Conservation (phyloP, 1,284 basidiomycete genomes). For the Phenoliferia sp. region DNA sequence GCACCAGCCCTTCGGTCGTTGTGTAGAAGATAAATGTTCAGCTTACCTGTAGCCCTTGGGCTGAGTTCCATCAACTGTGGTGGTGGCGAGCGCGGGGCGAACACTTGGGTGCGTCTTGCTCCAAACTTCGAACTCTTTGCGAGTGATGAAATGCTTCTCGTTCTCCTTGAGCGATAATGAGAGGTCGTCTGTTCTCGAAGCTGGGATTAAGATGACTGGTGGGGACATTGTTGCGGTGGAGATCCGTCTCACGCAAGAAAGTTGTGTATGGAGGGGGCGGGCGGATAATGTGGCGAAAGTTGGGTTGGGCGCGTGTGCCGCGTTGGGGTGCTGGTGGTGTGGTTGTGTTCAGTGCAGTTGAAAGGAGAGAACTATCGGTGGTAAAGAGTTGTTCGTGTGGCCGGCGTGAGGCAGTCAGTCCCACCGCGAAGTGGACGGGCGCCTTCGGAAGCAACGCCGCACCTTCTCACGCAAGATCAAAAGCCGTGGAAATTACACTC, state of each 20-base stretch:
- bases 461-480: too few relatives aligned
- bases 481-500: too few relatives aligned
- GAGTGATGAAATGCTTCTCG: slow-evolving; percentile 6
- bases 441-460: too few relatives aligned
- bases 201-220: background rate
- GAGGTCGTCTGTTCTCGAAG: background rate
- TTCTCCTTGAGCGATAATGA: background rate
- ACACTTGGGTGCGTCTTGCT: background rate
- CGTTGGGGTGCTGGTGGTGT: background rate
- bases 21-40: too few relatives aligned
- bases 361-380: too few relatives aligned
- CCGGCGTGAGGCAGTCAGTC: too few relatives aligned
- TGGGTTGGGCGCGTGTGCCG: background rate
- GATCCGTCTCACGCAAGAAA: background rate
- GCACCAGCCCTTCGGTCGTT: too few relatives aligned
- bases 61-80: background rate
- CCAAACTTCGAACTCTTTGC: background rate
- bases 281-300: background rate
- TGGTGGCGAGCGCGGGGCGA: background rate
- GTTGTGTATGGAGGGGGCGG: background rate
- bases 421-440: too few relatives aligned
- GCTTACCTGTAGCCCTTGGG: background rate
- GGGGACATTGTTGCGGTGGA: background rate
- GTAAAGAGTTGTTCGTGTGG: too few relatives aligned
- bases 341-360: background rate